Conservation (phyloP, 2,329 filamentous ascomycete genomes). For the Pyricularia sp. region DNA sequence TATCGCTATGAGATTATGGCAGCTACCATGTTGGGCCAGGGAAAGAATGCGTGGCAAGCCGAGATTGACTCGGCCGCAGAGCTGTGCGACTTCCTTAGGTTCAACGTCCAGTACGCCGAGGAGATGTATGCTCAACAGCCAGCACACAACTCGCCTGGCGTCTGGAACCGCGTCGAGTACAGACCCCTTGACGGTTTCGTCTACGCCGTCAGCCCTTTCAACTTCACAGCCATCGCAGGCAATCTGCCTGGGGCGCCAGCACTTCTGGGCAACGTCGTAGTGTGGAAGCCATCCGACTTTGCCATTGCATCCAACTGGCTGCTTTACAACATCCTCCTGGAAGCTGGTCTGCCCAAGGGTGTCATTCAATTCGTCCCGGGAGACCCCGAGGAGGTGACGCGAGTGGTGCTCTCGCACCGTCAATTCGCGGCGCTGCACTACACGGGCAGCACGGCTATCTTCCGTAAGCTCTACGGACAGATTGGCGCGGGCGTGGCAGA, state of each 20-base stretch:
- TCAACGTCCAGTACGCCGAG: constrained; percentile 89
- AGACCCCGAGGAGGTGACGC: constrained; percentile 72
- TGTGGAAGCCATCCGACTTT: constrained; percentile 92
- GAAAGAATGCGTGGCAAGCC: constrained; percentile 98
- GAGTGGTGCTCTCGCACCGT: constrained; percentile 59
- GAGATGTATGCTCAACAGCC: constrained; percentile 84
- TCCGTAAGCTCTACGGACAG: constrained; percentile 76
- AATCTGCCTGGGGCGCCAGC: constrained; percentile 76
- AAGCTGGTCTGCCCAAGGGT: constrained; percentile 77
- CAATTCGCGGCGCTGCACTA: constrained; percentile 89
- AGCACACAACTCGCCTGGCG: constrained; percentile 63
- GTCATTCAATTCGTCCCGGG: constrained; percentile 93
- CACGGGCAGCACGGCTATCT: constrained; percentile 84
- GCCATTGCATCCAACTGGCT: constrained; percentile 87
- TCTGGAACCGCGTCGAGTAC: constrained; percentile 90
- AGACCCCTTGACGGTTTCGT: constrained; percentile 88
- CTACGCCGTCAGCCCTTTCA: constrained; percentile 89
- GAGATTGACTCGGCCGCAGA: constrained; percentile 95
- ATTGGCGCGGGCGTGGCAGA: constrained; percentile 73
- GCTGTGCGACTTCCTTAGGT: constrained; percentile 81
- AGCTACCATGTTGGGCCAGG: constrained; percentile 87
- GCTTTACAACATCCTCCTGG: constrained; percentile 77
- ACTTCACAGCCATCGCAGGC: constrained; percentile 89
- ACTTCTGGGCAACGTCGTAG: constrained; percentile 82
- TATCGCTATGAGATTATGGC: constrained; percentile 97